These are phyloP conservation scores for Xylariaceae sp. DNA, from an alignment of 2,329 filamentous ascomycete genomes.

Conservation along the genomic window DNA sequence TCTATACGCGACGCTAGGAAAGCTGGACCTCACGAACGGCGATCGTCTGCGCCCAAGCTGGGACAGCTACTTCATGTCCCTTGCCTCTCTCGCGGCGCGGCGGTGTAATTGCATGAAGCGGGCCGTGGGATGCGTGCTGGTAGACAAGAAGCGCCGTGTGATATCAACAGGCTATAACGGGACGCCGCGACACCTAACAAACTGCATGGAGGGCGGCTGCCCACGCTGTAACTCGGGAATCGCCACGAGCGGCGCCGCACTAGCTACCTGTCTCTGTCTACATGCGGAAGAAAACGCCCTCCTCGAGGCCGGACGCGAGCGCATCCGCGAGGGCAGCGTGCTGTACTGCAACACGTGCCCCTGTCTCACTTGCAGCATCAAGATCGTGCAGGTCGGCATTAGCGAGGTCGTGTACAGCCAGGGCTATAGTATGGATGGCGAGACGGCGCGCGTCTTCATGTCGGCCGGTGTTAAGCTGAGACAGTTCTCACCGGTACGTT, in stretches of 20 bases:
- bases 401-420: constrained; percentile 92
- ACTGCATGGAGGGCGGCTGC: constrained; percentile 93
- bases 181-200: constrained; percentile 80
- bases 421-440: constrained; percentile 88
- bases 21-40: constrained; percentile 70
- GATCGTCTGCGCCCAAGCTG: constrained; percentile 81
- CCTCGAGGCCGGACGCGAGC: constrained; percentile 85
- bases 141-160: constrained; percentile 72
- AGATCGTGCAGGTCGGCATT: constrained; percentile 95
- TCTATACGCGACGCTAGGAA: constrained; percentile 66
- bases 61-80: constrained; percentile 97
- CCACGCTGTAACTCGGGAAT: constrained; percentile 74
- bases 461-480: constrained; percentile 79
- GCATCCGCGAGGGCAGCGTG: constrained; percentile 74
- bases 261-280: constrained; percentile 90
- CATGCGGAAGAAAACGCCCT: constrained; percentile 98
- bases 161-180: constrained; percentile 97
- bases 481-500: constrained; percentile 77
- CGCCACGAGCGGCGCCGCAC: constrained; percentile 60
- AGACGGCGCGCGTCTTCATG: constrained; percentile 74
- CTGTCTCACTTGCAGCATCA: constrained; percentile 95
- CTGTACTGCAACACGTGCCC: constrained; percentile 96
- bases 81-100: constrained; percentile 86
- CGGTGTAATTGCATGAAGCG: constrained; percentile 98
- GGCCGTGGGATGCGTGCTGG: constrained; percentile 88